Percentiles rank a stretch among this genome's conserved stretches.
phyloP scores from a whole-genome alignment of 228 moss, liverwort and hornwort species.

The Sphagnum magellanicum region DNA sequence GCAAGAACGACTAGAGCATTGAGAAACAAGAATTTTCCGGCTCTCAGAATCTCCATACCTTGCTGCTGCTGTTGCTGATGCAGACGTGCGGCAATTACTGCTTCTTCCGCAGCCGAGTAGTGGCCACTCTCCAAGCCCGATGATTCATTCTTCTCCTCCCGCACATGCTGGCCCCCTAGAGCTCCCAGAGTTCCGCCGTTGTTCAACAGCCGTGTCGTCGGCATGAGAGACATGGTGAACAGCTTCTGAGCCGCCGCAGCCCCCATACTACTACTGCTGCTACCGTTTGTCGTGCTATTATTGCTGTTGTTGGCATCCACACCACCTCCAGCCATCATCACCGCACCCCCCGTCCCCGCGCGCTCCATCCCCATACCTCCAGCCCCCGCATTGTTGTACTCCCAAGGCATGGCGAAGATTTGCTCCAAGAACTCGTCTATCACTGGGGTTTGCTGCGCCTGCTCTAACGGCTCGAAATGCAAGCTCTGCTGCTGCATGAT shows the following conservation, averaged over 20 bases:
- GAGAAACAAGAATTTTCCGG: too few species aligned
- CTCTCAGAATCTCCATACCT: background rate
- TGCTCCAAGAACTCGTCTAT: background rate
- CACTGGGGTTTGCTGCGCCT: background rate
- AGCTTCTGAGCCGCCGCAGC: background rate
- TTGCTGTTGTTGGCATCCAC: background rate
- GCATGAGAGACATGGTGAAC: background rate
- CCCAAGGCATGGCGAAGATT: background rate
- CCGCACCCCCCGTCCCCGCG: background rate
- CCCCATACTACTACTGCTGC: background rate
- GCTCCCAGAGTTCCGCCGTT: background rate
- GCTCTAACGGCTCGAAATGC: background rate
- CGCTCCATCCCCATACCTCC: background rate
- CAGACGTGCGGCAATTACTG: slow-evolving; percentile 26
- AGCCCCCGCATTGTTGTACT: background rate
- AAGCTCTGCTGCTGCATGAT: background rate
- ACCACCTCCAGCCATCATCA: background rate
- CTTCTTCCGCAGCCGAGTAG: slow-evolving; percentile 20
- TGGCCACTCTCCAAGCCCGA: slow-evolving; percentile 17
- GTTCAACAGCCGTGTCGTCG: background rate
- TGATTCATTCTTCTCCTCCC: background rate
- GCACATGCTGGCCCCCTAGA: background rate
- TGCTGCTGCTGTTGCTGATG: slow-evolving; percentile 25
- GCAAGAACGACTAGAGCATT: too few species aligned
- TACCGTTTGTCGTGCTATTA: too few species aligned